phyloP scores from a whole-genome alignment of 2,329 filamentous ascomycete species.

The Pestalotiopsis sp. region DNA sequence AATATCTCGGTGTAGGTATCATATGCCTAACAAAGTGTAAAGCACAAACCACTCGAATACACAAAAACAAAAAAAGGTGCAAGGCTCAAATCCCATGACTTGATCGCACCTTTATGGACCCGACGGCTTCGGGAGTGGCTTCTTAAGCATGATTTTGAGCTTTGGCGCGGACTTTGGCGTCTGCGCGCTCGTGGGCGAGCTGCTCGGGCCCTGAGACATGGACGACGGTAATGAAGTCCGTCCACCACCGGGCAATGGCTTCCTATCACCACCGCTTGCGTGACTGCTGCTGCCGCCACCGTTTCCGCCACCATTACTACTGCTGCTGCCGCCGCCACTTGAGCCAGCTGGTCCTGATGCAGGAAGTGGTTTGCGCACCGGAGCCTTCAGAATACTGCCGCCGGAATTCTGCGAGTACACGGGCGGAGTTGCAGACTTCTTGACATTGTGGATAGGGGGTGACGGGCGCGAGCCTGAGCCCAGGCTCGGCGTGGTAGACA shows the following conservation, averaged over 20 bases:
- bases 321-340: neutral
- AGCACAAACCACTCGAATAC: conserved; percentile 21
- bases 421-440: conserved; percentile 13
- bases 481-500: neutral
- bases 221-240: conserved; percentile 14
- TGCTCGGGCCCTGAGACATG: conserved; percentile 11
- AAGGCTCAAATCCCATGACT: neutral
- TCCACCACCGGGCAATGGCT: conserved; percentile 20
- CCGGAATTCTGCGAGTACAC: conserved; percentile 5
- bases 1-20: neutral
- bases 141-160: conserved; percentile 27
- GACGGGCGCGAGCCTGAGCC: neutral
- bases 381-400: conserved; percentile 17
- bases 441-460: conserved; percentile 13
- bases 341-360: neutral
- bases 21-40: neutral
- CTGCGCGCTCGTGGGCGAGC: conserved; percentile 16
- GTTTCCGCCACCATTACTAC: neutral
- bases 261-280: conserved; percentile 3
- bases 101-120: neutral
- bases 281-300: neutral
- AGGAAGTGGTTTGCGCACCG: conserved; percentile 10
- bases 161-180: conserved; percentile 25
- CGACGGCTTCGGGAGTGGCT: neutral
- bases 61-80: conserved; percentile 8